These are phyloP conservation scores for Sarocladium brachiariae DNA, from an alignment of 2,329 filamentous ascomycete genomes.

Conservation along the genomic window DNA sequence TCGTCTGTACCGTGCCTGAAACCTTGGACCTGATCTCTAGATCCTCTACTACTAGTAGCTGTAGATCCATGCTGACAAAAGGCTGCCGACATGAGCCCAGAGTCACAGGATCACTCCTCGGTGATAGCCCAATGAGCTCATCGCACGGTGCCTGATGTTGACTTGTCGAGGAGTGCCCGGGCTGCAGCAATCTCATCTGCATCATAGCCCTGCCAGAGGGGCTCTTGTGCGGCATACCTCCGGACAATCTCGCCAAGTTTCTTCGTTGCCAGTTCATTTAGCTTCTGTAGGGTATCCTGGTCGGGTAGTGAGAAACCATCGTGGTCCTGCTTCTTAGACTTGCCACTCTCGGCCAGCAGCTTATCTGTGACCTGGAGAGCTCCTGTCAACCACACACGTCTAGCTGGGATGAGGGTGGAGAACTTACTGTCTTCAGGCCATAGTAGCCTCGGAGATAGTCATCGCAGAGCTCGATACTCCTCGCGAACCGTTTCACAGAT, in stretches of 20 bases:
- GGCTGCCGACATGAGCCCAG: not conserved
- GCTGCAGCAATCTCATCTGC: conserved; percentile 65
- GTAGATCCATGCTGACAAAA: conserved; percentile 6
- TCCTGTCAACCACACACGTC: conserved; percentile 8
- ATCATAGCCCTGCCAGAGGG: conserved; percentile 67
- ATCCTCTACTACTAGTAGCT: not conserved
- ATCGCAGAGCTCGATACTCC: conserved; percentile 89
- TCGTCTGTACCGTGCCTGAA: not conserved
- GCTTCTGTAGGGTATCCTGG: conserved; percentile 52
- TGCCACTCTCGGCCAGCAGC: conserved; percentile 35
- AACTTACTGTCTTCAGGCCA: conserved; percentile 70
- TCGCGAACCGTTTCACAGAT: conserved; percentile 76
- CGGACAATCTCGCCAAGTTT: conserved; percentile 74
- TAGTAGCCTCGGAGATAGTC: conserved; percentile 90
- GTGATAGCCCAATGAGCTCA: conserved; percentile 20
- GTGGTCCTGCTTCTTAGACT: conserved; percentile 38
- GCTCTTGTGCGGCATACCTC: conserved; percentile 51
- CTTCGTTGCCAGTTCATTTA: conserved; percentile 65
- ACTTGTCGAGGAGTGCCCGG: conserved; percentile 55
- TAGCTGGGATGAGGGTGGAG: not conserved
- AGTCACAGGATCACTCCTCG: conserved; percentile 11
- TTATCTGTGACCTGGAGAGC: conserved; percentile 39
- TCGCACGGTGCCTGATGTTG: conserved; percentile 28
- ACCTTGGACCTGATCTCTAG: not conserved
- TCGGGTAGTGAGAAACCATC: conserved; percentile 50